Evolutionary conservation across 305 asterid genomes (phyloP).

Genomic region (Plantago rigida): DNA sequence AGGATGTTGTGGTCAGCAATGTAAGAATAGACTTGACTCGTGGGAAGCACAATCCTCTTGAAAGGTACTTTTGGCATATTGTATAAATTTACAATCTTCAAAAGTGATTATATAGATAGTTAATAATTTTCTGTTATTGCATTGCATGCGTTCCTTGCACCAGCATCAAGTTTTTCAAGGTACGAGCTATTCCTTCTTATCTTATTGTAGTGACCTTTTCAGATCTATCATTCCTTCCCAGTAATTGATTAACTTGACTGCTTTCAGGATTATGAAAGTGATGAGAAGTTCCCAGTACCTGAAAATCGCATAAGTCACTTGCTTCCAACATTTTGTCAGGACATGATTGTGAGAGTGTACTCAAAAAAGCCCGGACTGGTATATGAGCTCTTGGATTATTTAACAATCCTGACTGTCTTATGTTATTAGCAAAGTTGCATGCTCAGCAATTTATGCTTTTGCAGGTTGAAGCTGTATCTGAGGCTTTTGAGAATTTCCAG

Average conservation of each 20-base stretch:
- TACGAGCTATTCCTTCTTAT: slow-evolving; percentile 27
- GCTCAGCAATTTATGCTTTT: slow-evolving; percentile 5
- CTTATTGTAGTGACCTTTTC: neutral
- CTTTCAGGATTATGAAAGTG: slow-evolving; percentile 66
- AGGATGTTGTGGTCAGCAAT: slow-evolving; percentile 78
- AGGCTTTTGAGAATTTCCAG: slow-evolving; percentile 91
- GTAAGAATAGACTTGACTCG: slow-evolving; percentile 75
- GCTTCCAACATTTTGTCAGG: slow-evolving; percentile 77
- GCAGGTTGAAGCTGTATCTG: slow-evolving; percentile 68
- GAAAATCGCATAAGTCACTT: slow-evolving; percentile 79
- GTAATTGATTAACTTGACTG: slow-evolving; percentile 15
- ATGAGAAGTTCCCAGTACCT: slow-evolving; percentile 53
- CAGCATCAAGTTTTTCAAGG: slow-evolving; percentile 94
- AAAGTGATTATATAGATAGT: slow-evolving; percentile 4
- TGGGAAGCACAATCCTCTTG: slow-evolving; percentile 76
- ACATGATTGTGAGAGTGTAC: slow-evolving; percentile 89
- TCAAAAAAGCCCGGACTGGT: slow-evolving; percentile 90
- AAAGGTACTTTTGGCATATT: slow-evolving; percentile 44
- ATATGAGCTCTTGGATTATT: slow-evolving; percentile 20
- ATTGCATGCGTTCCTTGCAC: slow-evolving; percentile 30
- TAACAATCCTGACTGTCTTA: neutral
- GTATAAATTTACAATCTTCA: slow-evolving; percentile 7
- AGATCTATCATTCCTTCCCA: slow-evolving; percentile 4
- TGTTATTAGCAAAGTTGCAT: neutral
- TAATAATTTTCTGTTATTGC: slow-evolving; percentile 10